Conservation (phyloP, 2,329 filamentous ascomycete genomes). For the Nothophaeocryptopus gaeumannii region DNA sequence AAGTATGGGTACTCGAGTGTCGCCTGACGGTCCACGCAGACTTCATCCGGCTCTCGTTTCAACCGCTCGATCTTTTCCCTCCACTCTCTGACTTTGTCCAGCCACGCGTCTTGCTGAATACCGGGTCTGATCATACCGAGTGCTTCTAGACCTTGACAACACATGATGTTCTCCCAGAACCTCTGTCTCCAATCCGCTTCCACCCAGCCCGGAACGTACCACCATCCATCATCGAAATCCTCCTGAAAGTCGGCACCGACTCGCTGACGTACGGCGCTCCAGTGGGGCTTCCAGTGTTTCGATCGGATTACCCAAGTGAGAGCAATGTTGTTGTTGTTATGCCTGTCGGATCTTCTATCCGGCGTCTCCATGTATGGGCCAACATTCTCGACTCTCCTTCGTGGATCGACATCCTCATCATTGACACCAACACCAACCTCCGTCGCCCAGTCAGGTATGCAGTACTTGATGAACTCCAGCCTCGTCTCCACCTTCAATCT, state of each 20-base stretch:
- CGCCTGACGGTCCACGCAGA: constrained; percentile 9
- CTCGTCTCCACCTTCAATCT: constrained; percentile 25
- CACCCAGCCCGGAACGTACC: constrained; percentile 5
- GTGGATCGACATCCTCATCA: constrained; percentile 10
- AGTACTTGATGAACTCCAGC: constrained; percentile 35
- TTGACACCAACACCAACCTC: background rate
- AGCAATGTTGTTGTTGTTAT: constrained; percentile 14
- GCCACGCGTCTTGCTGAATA: constrained; percentile 9
- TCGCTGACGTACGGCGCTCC: constrained; percentile 21
- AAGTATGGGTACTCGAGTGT: constrained; percentile 21
- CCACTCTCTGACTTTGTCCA: constrained; percentile 22
- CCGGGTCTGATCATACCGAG: constrained; percentile 28
- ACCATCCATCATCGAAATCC: constrained; percentile 13
- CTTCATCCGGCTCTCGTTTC: constrained; percentile 17
- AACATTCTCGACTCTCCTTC: constrained; percentile 15
- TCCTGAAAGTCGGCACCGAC: constrained; percentile 20
- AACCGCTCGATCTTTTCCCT: constrained; percentile 19
- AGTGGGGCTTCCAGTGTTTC: constrained; percentile 29
- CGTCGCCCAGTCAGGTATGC: constrained; percentile 27
- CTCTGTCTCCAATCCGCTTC: constrained; percentile 24
- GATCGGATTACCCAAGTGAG: constrained; percentile 26
- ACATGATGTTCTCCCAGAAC: constrained; percentile 29
- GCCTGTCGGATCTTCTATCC: background rate
- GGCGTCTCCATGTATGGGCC: constrained; percentile 20
- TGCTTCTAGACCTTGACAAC: constrained; percentile 33